Base-by-base conservation (phyloP, 805 yeast genomes). In the Lipomyces chichibuensis region DNA sequence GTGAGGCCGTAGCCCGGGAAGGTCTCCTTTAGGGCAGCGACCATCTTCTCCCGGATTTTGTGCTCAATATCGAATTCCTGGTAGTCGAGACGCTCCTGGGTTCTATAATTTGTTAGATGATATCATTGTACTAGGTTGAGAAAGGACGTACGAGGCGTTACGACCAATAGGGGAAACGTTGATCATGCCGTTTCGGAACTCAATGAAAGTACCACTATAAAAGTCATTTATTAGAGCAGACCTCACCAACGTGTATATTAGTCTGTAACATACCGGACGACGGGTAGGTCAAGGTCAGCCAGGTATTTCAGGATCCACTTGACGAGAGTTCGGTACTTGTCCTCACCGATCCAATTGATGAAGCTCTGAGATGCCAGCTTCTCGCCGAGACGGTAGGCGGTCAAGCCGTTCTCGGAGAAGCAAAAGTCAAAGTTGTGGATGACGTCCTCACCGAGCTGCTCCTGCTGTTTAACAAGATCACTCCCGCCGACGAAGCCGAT, bases 171-270 rank as follows among this genome's bases (percentile, higher is more conserved):
- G 99, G 17, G 98, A 92, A 71, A 95, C 92, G 82, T 95, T 95
- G 81, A 95, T 91, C 97, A 95, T 93, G 80, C 99, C 99, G 80
- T 95, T 95, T 87, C 99, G 91, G 86, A 95, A 95, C 85, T 95
- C 99, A 74, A 95, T 83, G 81, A 95, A 95, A 68, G 99, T 95
- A 80, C 99, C 99, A 84, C 71, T 63, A 64, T 25, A 14, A 23
- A 8, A 6, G 14, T 6, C 7, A 25, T 8, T 55, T 17, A 20
- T 17, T n/a, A 43, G 39, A 14, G 9, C 20, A n/a, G 7, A 3
- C 27, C 37, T 29, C 17, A 55, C 14, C 14, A 32, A 8, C 17
- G 29, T 27, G 32, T 29, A 13, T 29, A 23, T n/a, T 27, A 29
- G 14, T 13, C 57, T 54, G n/a, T 4, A 11, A 37, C 66, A 8